These are phyloP conservation scores for Centella asiatica DNA, from an alignment of 129 eudicot species.

Conservation along the genomic window DNA sequence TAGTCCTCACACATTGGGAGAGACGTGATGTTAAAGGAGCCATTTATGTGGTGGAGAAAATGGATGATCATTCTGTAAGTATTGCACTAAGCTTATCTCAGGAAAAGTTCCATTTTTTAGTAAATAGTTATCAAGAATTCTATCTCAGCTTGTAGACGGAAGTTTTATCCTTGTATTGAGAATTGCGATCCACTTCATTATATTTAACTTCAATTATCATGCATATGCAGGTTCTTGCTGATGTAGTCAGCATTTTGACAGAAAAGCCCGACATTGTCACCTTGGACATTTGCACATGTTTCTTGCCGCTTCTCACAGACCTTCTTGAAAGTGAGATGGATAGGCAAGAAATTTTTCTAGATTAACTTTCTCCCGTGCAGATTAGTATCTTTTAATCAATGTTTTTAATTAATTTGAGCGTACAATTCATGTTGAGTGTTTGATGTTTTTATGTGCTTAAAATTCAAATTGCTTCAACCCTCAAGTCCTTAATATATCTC, in stretches of 20 bases:
- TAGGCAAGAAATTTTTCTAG: slow-evolving; percentile 30
- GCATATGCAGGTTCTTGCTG: slow-evolving; percentile 67
- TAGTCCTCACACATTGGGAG: slow-evolving; percentile 63
- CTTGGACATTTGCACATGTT: slow-evolving; percentile 70
- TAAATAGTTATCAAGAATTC: too few species aligned
- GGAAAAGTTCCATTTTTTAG: not conserved
- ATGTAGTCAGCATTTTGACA: slow-evolving; percentile 52
- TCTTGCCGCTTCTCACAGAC: slow-evolving; percentile 65
- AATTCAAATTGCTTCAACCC: too few species aligned
- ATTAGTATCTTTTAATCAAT: not conserved
- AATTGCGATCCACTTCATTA: not conserved
- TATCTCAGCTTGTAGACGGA: too few species aligned
- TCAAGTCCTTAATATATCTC: too few species aligned
- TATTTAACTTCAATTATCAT: not conserved
- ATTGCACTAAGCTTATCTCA: not conserved
- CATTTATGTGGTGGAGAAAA: slow-evolving; percentile 54
- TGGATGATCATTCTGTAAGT: slow-evolving; percentile 91
- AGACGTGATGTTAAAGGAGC: slow-evolving; percentile 87
- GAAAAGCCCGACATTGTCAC: slow-evolving; percentile 70
- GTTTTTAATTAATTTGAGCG: too few species aligned
- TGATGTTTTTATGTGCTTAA: too few species aligned
- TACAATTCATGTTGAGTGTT: too few species aligned
- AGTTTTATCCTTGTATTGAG: not conserved
- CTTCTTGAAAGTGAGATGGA: slow-evolving; percentile 86
- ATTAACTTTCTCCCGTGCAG: not conserved